Evolutionary conservation across 176 grass and related monocot species (phyloP), one percentile per base, ranked within the genome.

Genomic region (Cenchrus fungigraminus): DNA sequence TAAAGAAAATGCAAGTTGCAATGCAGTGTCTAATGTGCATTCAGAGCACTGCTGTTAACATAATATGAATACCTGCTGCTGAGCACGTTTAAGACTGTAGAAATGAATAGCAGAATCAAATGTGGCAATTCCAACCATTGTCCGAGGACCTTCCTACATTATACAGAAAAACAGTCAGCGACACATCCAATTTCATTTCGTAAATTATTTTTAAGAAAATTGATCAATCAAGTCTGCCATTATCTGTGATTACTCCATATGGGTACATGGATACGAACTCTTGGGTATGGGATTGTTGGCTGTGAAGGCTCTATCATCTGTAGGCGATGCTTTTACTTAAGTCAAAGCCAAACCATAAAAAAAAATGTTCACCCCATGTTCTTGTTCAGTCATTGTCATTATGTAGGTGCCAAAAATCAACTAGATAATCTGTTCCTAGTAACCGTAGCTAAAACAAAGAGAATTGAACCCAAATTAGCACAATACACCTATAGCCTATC

Each of bases 21-120:
- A n/a, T 50, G 15, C 22, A 28, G 59, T 9, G 2, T 45, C 57
- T 65, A 37, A 12, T 77, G 37, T 78, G 15, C 83, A 56, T 80
- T 72, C 45, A 73, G 79, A 80, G 19, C 20, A 64, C 1, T 34
- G 62, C 19, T 82, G 53, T 49, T 49, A 82, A 70, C 19, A 44
- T 17, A n/a, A 52, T 15, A 29, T 54, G 20, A 50, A 45, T 86
- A 98, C 96, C 96, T 98, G 96, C 74, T 92, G 95, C 68, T 92
- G 92, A 88, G 87, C 80, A 82, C 85, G 88, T 83, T 92, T 95
- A 68, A 98, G 95, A 90, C 92, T 95, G 86, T 95, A 98, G 84
- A 98, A 98, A 83, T 98, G 95, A 90, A 98, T 92, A 61, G 85
- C 87, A 79, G 91, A 95, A 86, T 98, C 95, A 88, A 95, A 98